These are phyloP conservation scores for Scenedesmus sp. DNA, from an alignment of 163 green algal genomes.

Conservation along the genomic window DNA sequence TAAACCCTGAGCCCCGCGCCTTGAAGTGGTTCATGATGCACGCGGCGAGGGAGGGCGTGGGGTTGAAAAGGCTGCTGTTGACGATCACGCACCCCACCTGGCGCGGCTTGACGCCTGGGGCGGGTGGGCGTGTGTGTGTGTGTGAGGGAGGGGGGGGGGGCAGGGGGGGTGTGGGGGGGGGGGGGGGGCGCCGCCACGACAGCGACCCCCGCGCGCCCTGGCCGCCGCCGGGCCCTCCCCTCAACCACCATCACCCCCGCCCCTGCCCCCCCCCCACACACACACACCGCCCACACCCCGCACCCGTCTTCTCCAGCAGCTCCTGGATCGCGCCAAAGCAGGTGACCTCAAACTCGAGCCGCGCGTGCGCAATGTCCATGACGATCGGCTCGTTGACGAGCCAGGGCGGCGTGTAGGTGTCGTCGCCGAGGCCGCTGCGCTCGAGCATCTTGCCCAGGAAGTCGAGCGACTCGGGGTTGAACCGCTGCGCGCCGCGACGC, in stretches of 20 bases:
- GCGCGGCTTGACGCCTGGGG: conserved; percentile 53
- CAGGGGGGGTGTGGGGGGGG: too few relatives aligned
- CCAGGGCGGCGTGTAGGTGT: conserved; percentile 41
- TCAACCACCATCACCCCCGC: background rate
- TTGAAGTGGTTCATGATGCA: conserved; percentile 97
- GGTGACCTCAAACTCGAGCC: conserved; percentile 82
- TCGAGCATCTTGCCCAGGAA: conserved; percentile 93
- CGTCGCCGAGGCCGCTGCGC: conserved; percentile 28
- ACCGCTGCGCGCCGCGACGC: conserved; percentile 45
- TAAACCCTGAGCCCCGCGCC: too few relatives aligned
- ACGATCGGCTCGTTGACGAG: conserved; percentile 27
- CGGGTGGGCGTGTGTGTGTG: too few relatives aligned
- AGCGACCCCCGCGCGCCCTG: too few relatives aligned
- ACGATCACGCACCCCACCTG: conserved; percentile 93
- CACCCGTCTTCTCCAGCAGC: conserved; percentile 66
- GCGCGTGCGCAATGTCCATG: conserved; percentile 70
- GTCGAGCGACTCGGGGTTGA: conserved; percentile 68
- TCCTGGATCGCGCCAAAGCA: conserved; percentile 75
- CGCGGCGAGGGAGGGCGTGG: conserved; percentile 89
- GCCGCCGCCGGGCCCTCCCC: background rate
- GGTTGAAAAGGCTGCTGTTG: conserved; percentile 98
- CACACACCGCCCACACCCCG: background rate
- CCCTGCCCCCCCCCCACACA: background rate
- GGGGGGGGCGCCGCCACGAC: too few relatives aligned
- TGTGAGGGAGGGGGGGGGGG: too few relatives aligned